phyloP scores from a whole-genome alignment of 768 basidiomycete genomes.

The Tulasnella sp. region DNA sequence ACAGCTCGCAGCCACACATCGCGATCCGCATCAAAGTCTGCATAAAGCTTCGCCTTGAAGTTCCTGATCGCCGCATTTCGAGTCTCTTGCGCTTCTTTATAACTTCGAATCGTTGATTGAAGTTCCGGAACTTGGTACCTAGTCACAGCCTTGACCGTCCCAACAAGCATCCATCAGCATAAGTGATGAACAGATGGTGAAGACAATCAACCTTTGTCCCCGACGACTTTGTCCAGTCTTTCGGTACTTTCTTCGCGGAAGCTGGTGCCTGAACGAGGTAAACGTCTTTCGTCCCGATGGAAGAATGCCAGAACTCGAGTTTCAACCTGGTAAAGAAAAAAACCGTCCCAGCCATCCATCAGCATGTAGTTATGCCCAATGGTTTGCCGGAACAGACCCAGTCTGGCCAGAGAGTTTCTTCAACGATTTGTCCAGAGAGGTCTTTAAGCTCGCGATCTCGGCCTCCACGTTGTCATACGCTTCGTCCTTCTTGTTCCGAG shows the following conservation, averaged over 20 bases:
- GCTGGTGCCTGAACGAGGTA: conserved; percentile 79
- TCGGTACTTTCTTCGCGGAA: conserved; percentile 66
- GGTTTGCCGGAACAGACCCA: conserved; percentile 52
- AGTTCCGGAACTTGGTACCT: conserved; percentile 81
- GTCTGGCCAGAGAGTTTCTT: conserved; percentile 67
- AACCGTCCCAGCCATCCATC: background rate
- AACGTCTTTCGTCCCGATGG: conserved; percentile 89
- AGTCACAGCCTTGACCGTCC: conserved; percentile 57
- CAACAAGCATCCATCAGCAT: conserved; percentile 7
- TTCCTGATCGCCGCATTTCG: conserved; percentile 76
- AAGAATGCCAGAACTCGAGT: conserved; percentile 73
- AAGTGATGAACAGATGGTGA: background rate
- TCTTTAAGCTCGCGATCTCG: conserved; percentile 73
- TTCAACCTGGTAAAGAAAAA: conserved; percentile 47
- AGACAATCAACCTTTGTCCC: conserved; percentile 68
- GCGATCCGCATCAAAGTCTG: conserved; percentile 81
- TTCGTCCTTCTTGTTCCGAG: conserved; percentile 82
- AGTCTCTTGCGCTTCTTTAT: conserved; percentile 94
- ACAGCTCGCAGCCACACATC: conserved; percentile 80
- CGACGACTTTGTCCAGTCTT: conserved; percentile 78
- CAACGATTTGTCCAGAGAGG: conserved; percentile 67
- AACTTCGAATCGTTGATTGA: conserved; percentile 67
- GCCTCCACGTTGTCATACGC: conserved; percentile 76
- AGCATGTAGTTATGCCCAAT: background rate
- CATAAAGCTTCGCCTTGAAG: conserved; percentile 78